Base-by-base conservation (phyloP, 2,329 filamentous ascomycete genomes). In the Pezicula rhizophila region DNA sequence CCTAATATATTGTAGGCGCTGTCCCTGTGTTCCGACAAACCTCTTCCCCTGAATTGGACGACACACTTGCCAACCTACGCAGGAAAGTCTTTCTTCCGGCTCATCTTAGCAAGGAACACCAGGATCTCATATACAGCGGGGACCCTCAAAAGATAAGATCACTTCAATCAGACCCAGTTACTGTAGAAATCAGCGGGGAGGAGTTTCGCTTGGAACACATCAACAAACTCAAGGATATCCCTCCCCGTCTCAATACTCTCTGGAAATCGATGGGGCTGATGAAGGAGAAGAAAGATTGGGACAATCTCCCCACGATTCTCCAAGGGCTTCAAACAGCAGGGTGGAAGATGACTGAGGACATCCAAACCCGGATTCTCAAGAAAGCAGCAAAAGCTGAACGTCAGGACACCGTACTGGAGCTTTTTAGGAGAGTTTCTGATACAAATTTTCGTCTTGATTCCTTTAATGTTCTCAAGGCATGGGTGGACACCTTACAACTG, bases 71-170 rank as follows among this genome's bases (percentile, higher is more conserved):
- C 37, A 65, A 59, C 18, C 73, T 85, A 60, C 79, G 82, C 54
- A 66, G 73, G 41, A 76, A 77, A 56, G 73, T 83, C 63, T 77
- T 86, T 62, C 66, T 86, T 38, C 82, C 82, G n/a, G 66, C 73
- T 28, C 77, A 81, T 61, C 76, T 87, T 25, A 70, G 74, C 18
- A 49, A 62, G 25, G 65, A 68, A 45, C 76, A 85, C 66, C 75
- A 71, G 57, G 70, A 75, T 56, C 70, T 77, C 51, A 66, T 86
- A 57, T 76, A 73, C 66, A 67, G 70, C 50, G 54, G 61, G 12
- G 11, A 31, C 28, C 28, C 8, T 31, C 72, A 70, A 52, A 69
- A 73, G 63, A 67, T 70, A 54, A 66, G 72, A 54, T 65, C 65
- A 50, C 73, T 85, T 37, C 66, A 75, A 51, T 66, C 69, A 33